These are phyloP conservation scores for Huiozyma naganishii DNA, from an alignment of 805 yeast genomes.

Conservation along the genomic window DNA sequence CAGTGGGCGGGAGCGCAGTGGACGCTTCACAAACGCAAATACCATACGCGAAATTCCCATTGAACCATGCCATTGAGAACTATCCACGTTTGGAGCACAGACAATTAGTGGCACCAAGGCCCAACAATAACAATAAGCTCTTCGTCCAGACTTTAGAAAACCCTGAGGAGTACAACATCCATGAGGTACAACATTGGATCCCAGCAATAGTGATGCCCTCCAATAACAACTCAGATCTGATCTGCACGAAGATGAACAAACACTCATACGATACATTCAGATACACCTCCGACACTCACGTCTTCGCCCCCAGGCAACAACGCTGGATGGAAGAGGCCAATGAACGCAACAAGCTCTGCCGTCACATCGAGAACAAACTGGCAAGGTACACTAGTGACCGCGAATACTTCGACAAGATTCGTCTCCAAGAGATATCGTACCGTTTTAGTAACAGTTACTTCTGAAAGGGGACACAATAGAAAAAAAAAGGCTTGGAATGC, in stretches of 20 bases:
- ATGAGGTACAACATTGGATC: background rate
- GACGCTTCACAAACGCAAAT: no score
- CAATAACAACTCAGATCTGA: background rate
- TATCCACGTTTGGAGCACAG: no score
- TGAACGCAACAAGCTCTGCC: no score
- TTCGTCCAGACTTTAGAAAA: background rate
- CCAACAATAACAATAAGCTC: background rate
- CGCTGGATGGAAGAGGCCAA: no score
- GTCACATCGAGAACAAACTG: conserved; percentile 1
- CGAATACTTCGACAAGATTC: conserved; percentile 24
- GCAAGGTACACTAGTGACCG: conserved; percentile 3
- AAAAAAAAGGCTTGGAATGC: no score
- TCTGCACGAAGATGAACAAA: no score
- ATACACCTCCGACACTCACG: no score
- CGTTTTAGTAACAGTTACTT: conserved; percentile 25
- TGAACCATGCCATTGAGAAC: no score
- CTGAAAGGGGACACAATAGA: conserved; percentile 2
- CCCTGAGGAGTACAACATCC: background rate
- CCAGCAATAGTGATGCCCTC: background rate
- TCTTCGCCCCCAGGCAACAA: no score
- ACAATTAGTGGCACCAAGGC: no score
- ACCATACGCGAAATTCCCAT: no score
- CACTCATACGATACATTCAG: no score
- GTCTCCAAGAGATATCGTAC: conserved; percentile 27
- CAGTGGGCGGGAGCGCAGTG: background rate